A percentile compares a stretch with the other conserved stretches of the same genome.
These are phyloP conservation scores for Tetrapyrgos nigripes DNA, from an alignment of 1,284 basidiomycete genomes.

Conservation along the genomic window DNA sequence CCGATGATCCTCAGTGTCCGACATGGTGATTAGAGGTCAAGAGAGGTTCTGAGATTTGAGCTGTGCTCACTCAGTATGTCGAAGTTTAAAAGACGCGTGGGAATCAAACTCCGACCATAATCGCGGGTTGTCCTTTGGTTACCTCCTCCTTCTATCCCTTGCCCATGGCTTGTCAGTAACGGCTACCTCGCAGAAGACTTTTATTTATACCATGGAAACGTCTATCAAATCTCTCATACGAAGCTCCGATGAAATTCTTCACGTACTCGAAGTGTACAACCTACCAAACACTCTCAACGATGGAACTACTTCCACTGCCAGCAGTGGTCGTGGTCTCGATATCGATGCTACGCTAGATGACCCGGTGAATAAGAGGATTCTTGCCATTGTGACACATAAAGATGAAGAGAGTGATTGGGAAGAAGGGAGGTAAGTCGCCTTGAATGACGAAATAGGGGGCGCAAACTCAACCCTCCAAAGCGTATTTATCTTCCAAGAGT, in stretches of 20 bases:
- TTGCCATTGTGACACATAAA: constrained; percentile 42
- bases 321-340: constrained; percentile 2
- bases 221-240: constrained; percentile 33
- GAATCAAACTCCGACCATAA: not conserved
- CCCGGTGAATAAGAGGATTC: constrained; percentile 37
- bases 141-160: not conserved
- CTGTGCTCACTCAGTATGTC: not conserved
- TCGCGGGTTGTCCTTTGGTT: not conserved
- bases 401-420: constrained; percentile 35
- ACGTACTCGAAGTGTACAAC: constrained; percentile 39
- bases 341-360: constrained; percentile 20
- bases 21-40: constrained; percentile 46
- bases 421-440: constrained; percentile 44
- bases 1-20: constrained; percentile 56
- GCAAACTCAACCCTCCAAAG: constrained; percentile 30
- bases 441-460: not conserved
- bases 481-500: constrained; percentile 50
- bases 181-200: not conserved
- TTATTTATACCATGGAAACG: not conserved
- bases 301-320: constrained; percentile 15
- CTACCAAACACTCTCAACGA: constrained; percentile 13
- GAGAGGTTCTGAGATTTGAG: not conserved
- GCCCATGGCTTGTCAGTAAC: not conserved
- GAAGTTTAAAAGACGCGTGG: not conserved
- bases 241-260: constrained; percentile 48